Conservation (phyloP, 1,139 yeast species). For the Meyerozyma smithsonii region DNA sequence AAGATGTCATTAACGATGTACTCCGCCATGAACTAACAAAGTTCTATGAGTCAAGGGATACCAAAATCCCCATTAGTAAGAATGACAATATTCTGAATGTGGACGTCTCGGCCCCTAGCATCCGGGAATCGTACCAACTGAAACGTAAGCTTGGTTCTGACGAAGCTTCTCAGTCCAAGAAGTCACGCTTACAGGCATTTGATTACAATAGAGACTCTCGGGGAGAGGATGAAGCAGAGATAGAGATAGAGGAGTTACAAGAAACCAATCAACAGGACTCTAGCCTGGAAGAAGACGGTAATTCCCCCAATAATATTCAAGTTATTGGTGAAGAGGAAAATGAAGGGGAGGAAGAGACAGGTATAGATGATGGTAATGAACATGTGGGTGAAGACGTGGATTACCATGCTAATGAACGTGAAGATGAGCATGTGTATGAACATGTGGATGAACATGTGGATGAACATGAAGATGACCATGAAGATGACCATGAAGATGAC, state of each 20-base stretch:
- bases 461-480: no score
- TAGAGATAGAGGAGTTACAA: no score
- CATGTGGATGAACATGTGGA: no score
- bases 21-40: conserved; percentile 37
- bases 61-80: conserved; percentile 34
- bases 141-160: neutral
- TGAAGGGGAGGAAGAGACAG: neutral
- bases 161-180: neutral
- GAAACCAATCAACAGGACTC: no score
- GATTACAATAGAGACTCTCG: neutral
- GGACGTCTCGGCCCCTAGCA: no score
- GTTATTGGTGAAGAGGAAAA: neutral
- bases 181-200: neutral
- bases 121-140: no score
- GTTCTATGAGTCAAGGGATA: conserved; percentile 44
- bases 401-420: neutral
- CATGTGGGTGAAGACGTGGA: neutral
- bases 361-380: neutral
- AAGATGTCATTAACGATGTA: conserved; percentile 49
- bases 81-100: no score
- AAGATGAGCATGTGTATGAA: neutral
- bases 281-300: neutral
- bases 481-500: no score
- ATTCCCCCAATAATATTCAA: no score
- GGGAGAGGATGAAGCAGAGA: no score